Conservation (phyloP, 2,329 filamentous ascomycete species). For the Cercospora sojina region DNA sequence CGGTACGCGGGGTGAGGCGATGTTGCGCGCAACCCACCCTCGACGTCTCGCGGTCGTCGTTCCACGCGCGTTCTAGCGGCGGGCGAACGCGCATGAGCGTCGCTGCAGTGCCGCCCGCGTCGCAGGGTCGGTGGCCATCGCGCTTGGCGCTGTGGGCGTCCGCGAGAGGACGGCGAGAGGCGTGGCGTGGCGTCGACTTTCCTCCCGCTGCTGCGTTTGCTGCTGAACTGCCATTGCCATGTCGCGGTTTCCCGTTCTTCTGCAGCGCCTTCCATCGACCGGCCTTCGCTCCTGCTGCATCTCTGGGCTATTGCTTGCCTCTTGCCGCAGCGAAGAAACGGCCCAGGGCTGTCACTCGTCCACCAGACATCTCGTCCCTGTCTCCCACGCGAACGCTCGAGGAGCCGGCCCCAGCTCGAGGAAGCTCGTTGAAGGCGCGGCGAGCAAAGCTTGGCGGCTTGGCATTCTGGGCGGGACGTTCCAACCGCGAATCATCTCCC, state of each 20-base stretch:
- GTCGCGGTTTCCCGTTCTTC: background rate
- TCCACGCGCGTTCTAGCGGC: slow-evolving; percentile 14
- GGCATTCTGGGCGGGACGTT: background rate
- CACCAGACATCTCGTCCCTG: slow-evolving; percentile 1
- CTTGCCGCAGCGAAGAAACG: background rate
- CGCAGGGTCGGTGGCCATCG: background rate
- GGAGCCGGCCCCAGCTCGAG: background rate
- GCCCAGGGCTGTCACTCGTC: background rate
- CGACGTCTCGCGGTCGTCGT: slow-evolving; percentile 3
- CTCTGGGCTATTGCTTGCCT: background rate
- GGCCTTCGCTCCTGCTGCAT: background rate
- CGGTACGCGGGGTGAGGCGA: background rate
- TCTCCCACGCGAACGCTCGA: background rate
- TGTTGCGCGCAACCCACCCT: background rate
- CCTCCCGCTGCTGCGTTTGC: background rate
- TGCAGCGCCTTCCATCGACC: background rate
- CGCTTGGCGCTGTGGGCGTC: background rate
- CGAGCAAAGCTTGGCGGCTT: background rate
- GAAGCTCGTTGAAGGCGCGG: background rate
- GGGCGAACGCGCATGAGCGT: background rate
- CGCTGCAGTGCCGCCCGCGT: background rate
- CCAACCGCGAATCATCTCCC: background rate
- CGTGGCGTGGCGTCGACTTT: background rate
- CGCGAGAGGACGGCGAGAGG: background rate
- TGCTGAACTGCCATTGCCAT: background rate